phyloP scores from a whole-genome alignment of 2,329 filamentous ascomycete species.

The Penicillium sp. region DNA sequence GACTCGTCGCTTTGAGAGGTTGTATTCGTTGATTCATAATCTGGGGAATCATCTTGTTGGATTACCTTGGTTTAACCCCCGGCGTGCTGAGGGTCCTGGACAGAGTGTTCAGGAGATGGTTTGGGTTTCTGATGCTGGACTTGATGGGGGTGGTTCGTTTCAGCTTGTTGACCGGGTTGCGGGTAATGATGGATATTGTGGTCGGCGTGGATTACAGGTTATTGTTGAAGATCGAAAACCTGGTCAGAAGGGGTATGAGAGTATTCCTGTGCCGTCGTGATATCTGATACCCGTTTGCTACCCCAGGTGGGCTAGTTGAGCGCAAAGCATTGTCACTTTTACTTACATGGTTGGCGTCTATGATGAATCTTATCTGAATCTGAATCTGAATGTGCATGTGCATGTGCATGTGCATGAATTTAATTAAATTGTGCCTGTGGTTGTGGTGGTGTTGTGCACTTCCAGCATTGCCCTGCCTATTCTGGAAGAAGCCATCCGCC shows the following conservation, averaged over 20 bases:
- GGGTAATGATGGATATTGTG: slow-evolving; percentile 51
- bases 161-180: slow-evolving; percentile 43
- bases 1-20: slow-evolving; percentile 67
- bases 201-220: slow-evolving; percentile 47
- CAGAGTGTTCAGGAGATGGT: slow-evolving; percentile 47
- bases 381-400: too few relatives aligned
- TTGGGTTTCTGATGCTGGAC: slow-evolving; percentile 42
- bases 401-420: too few relatives aligned
- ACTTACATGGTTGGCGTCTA: too few relatives aligned
- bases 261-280: slow-evolving; percentile 42
- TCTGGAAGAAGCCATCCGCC: too few relatives aligned
- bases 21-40: slow-evolving; percentile 64
- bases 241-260: slow-evolving; percentile 52
- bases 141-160: slow-evolving; percentile 43
- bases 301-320: too few relatives aligned
- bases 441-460: too few relatives aligned
- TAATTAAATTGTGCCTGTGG: too few relatives aligned
- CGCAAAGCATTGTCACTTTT: too few relatives aligned
- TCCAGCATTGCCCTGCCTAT: too few relatives aligned
- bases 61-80: slow-evolving; percentile 64
- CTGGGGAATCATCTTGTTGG: slow-evolving; percentile 61
- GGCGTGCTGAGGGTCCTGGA: slow-evolving; percentile 64
- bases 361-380: too few relatives aligned
- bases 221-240: slow-evolving; percentile 48
- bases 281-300: too few relatives aligned